phyloP scores from a whole-genome alignment of 306 rosid genomes.

The Castanospermum australe region DNA sequence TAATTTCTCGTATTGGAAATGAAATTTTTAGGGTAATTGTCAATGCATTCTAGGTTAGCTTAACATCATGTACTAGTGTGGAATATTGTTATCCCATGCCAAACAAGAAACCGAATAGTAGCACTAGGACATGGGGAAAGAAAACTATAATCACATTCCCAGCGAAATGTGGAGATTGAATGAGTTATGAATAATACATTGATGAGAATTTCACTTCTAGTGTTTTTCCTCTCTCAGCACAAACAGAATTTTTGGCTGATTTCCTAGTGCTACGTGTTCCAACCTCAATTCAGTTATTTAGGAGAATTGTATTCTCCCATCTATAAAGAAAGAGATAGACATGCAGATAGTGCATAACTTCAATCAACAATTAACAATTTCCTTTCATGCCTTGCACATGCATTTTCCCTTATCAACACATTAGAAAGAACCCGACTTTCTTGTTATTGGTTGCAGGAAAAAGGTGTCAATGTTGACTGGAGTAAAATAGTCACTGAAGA shows the following conservation, averaged over 20 bases:
- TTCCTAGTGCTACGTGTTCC: neutral
- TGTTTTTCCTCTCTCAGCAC: neutral
- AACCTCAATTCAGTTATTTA: neutral
- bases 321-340: neutral
- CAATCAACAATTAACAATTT: neutral
- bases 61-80: neutral
- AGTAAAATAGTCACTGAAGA: constrained; percentile 14
- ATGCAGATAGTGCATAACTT: neutral
- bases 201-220: neutral
- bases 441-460: constrained; percentile 24
- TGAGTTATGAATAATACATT: neutral
- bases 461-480: constrained; percentile 18
- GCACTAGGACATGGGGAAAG: neutral
- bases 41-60: neutral
- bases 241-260: neutral
- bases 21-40: neutral
- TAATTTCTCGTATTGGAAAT: neutral
- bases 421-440: neutral
- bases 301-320: neutral
- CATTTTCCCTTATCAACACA: neutral
- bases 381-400: neutral
- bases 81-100: neutral
- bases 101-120: neutral
- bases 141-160: neutral
- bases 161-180: neutral